A percentile compares a stretch with the other conserved stretches of the same genome.
Evolutionary conservation across 352 stramenopile genomes (phyloP).

Genomic region (Globisporangium splendens): DNA sequence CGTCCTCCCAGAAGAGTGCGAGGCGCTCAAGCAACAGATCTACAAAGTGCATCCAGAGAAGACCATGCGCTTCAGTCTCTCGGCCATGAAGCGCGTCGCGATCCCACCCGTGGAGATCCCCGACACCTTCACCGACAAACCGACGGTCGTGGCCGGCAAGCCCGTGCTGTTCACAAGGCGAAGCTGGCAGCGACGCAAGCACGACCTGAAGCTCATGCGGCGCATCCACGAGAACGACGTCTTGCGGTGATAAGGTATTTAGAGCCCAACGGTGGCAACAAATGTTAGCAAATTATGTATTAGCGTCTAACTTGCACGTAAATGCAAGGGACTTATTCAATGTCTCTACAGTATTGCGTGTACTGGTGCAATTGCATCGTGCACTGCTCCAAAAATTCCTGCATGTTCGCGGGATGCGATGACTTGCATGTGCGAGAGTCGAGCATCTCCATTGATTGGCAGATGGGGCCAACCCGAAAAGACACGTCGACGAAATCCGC

Average conservation of each 20-base stretch:
- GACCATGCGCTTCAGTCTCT: conserved; percentile 51
- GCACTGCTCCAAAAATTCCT: too few species aligned
- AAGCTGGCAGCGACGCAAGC: conserved; percentile 3
- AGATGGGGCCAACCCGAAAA: too few species aligned
- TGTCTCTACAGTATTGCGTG: too few species aligned
- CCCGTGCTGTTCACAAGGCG: conserved; percentile 1
- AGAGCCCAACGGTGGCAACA: too few species aligned
- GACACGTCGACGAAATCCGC: too few species aligned
- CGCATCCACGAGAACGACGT: conserved; percentile 6
- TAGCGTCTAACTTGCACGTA: too few species aligned
- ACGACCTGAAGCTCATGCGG: conserved; percentile 4
- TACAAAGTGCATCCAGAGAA: conserved; percentile 35
- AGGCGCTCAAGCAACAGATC: conserved; percentile 52
- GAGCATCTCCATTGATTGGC: too few species aligned
- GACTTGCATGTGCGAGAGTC: conserved; percentile 1
- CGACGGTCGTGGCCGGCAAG: conserved; percentile 38
- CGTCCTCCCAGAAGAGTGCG: conserved; percentile 1
- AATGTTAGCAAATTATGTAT: too few species aligned
- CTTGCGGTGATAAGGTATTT: neutral
- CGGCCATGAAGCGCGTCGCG: conserved; percentile 50
- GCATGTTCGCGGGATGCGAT: too few species aligned
- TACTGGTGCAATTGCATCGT: too few species aligned
- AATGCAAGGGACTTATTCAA: too few species aligned
- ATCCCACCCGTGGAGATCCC: conserved; percentile 57
- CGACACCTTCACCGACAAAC: conserved; percentile 34